Evolutionary conservation across 345 rosid genomes (phyloP).

Genomic region (Corymbia maculata): DNA sequence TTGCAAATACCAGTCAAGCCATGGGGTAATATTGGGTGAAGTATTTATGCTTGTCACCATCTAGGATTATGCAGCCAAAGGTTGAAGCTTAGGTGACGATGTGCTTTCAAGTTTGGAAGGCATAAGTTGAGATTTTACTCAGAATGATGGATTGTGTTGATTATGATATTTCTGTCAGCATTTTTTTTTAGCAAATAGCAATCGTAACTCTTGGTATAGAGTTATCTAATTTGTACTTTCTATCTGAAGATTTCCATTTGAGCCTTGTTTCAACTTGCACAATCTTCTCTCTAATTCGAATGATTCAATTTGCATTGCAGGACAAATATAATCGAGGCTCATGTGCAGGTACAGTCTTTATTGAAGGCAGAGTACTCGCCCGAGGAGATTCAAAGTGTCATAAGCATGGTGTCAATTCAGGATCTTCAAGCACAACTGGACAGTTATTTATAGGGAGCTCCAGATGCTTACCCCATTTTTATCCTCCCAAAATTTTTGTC

Average conservation of each 20-base stretch:
- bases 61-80: neutral
- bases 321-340: constrained; percentile 96
- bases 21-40: neutral
- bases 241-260: neutral
- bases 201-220: neutral
- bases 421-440: constrained; percentile 79
- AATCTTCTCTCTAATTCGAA: neutral
- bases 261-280: neutral
- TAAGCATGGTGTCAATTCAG: constrained; percentile 48
- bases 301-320: constrained; percentile 21
- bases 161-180: neutral
- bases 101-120: neutral
- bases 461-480: neutral
- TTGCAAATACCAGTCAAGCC: neutral
- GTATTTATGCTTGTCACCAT: neutral
- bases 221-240: neutral
- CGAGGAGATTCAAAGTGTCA: constrained; percentile 52
- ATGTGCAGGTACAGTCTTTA: constrained; percentile 65
- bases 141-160: neutral
- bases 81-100: neutral
- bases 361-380: constrained; percentile 63
- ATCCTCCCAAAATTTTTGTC: neutral
- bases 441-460: constrained; percentile 31
- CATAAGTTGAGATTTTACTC: neutral
- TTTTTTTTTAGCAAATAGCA: neutral